Base-by-base conservation (phyloP, 768 basidiomycete species). In the Crucibulum laeve region DNA sequence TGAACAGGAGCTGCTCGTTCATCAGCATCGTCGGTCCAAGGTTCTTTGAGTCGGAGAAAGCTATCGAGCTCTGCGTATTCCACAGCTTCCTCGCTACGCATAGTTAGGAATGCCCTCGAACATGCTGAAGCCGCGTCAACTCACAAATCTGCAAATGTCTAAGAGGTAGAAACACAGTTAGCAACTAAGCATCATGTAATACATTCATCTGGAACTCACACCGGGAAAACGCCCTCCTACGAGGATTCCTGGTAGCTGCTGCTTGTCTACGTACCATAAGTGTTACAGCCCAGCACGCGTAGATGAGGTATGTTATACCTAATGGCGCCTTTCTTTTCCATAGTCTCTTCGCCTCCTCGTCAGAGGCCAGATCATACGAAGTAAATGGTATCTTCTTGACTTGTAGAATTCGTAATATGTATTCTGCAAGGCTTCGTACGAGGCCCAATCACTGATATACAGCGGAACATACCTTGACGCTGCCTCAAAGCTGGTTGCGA, bases 281-380 rank as follows among this genome's bases (percentile, higher is more conserved):
- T 46, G 25, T 42, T 22, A 21, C n/a, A 24, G 37, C 34, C 32
- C 22, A 33, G 25, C 18, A 45, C 30, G 23, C 44, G 44, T 6
- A 43, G 39, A n/a, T 18, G 8, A 25, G 14, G 15, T 4, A 19
- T 43, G 23, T 6, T 36, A 36, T 38, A 84, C 87, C 79, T 53
- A 59, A 53, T 26, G 90, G 90, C 1, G 84, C 87, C 58, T 84
- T 92, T 52, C 91, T 73, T 60, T 74, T 84, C 90, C 90, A 92
- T 18, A 90, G 61, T 22, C 69, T 62, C 55, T 91, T 91, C 13
- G 90, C 88, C 15, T 80, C 76, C 54, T 85, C 84, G 56, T 92
- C 88, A 3, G 85, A 88, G 22, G 90, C 90, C 28, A 92, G 74
- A 62, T 92, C 90, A 56, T 89, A 92, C 7, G 86, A 84, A 1